Percentiles rank a stretch among this genome's conserved stretches.
These are phyloP conservation scores for Trichoderma oligosporum DNA, from an alignment of 2,329 filamentous ascomycete species.

Conservation along the genomic window DNA sequence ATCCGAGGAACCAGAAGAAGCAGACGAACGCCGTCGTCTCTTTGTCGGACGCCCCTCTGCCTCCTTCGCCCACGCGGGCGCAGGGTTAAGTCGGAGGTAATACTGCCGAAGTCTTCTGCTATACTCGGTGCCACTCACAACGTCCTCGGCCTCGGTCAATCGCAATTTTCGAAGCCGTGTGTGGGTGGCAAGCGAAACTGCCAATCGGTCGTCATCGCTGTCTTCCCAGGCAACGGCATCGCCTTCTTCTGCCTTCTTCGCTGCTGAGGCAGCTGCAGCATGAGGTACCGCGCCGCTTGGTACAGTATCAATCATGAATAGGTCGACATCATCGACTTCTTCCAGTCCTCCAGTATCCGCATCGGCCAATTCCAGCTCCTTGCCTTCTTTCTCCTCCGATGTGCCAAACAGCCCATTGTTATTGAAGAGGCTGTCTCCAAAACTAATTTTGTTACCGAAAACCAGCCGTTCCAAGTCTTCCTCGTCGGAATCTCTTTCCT, in stretches of 20 bases:
- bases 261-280: conserved; percentile 27
- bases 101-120: conserved; percentile 74
- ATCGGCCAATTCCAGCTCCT: conserved; percentile 35
- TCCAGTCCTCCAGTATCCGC: conserved; percentile 54
- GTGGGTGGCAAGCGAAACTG: conserved; percentile 74
- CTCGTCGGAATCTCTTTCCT: conserved; percentile 76
- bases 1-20: conserved; percentile 47
- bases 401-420: conserved; percentile 40
- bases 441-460: conserved; percentile 81
- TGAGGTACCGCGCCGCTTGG: conserved; percentile 40
- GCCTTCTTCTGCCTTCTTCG: conserved; percentile 25
- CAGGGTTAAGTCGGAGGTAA: conserved; percentile 58
- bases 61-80: conserved; percentile 57
- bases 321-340: conserved; percentile 67
- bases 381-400: conserved; percentile 35
- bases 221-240: conserved; percentile 77
- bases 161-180: conserved; percentile 79
- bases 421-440: conserved; percentile 67
- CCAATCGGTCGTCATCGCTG: conserved; percentile 87
- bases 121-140: conserved; percentile 85
- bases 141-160: conserved; percentile 74
- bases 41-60: conserved; percentile 49
- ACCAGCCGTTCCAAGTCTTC: conserved; percentile 83
- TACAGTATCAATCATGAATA: conserved; percentile 79
- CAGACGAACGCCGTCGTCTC: conserved; percentile 50